Evolutionary conservation across 768 basidiomycete species (phyloP).

Genomic region (Tylopilus vinaceipallidus): DNA sequence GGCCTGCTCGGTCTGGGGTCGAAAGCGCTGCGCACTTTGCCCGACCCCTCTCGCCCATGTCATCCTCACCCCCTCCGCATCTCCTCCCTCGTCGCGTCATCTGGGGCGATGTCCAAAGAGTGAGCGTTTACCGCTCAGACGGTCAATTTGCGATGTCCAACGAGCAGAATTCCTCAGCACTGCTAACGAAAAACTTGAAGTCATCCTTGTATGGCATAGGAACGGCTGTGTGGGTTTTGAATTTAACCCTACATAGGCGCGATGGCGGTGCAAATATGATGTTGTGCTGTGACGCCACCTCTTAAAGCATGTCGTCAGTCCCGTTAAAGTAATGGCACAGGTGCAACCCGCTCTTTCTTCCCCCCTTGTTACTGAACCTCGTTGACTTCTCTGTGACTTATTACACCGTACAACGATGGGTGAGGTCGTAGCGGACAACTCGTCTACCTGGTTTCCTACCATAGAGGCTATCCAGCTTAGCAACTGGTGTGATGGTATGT

Average conservation of each 20-base stretch:
- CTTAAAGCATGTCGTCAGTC: background rate
- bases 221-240: background rate
- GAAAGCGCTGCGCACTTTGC: too few species aligned
- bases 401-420: conserved; percentile 5
- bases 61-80: too few species aligned
- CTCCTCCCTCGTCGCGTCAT: too few species aligned
- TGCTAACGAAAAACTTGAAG: too few species aligned
- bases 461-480: conserved; percentile 14
- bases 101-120: too few species aligned
- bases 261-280: background rate
- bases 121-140: too few species aligned
- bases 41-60: too few species aligned
- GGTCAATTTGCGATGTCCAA: too few species aligned
- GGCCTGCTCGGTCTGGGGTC: too few species aligned
- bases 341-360: background rate
- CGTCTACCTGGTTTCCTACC: conserved; percentile 4
- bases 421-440: conserved; percentile 11
- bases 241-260: too few species aligned
- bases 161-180: too few species aligned
- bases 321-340: background rate
- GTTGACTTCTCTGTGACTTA: background rate
- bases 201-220: too few species aligned
- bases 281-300: background rate
- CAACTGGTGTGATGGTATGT: conserved; percentile 17
- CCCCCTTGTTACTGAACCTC: background rate